These are phyloP conservation scores for Fusarium haematococcum DNA, from an alignment of 2,329 filamentous ascomycete genomes.

Conservation along the genomic window DNA sequence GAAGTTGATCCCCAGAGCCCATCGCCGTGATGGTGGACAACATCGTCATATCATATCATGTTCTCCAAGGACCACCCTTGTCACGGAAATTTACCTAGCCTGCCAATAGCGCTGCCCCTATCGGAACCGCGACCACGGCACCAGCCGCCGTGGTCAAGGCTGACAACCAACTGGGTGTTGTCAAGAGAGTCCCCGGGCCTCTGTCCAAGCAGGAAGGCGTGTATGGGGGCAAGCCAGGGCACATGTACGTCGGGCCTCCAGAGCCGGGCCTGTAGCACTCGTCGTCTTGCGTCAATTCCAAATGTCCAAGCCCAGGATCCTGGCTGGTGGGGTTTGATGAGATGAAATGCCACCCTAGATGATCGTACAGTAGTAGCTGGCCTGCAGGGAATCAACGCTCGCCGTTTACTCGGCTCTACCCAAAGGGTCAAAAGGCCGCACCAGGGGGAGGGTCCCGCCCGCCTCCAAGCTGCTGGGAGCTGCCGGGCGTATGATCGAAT, in stretches of 20 bases:
- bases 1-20: conserved; percentile 27
- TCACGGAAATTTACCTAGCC: conserved; percentile 40
- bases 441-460: conserved; percentile 24
- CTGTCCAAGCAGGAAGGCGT: background rate
- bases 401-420: conserved; percentile 30
- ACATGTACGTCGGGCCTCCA: conserved; percentile 4
- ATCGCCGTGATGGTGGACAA: conserved; percentile 11
- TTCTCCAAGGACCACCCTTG: conserved; percentile 30
- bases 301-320: conserved; percentile 5
- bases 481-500: conserved; percentile 34
- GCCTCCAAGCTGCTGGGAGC: conserved; percentile 34
- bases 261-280: background rate
- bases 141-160: conserved; percentile 32
- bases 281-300: conserved; percentile 1
- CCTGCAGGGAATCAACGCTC: conserved; percentile 30
- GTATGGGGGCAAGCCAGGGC: background rate
- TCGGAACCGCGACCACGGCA: conserved; percentile 32
- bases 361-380: conserved; percentile 34
- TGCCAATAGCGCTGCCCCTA: conserved; percentile 33
- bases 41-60: conserved; percentile 45
- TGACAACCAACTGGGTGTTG: conserved; percentile 23
- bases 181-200: background rate
- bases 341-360: conserved; percentile 38
- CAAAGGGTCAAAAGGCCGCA: conserved; percentile 30
- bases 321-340: conserved; percentile 34